Evolutionary conservation across 148 eudicot species (phyloP), one percentile per base, ranked within the genome.

Genomic region (Chenopodium berlandieri): DNA sequence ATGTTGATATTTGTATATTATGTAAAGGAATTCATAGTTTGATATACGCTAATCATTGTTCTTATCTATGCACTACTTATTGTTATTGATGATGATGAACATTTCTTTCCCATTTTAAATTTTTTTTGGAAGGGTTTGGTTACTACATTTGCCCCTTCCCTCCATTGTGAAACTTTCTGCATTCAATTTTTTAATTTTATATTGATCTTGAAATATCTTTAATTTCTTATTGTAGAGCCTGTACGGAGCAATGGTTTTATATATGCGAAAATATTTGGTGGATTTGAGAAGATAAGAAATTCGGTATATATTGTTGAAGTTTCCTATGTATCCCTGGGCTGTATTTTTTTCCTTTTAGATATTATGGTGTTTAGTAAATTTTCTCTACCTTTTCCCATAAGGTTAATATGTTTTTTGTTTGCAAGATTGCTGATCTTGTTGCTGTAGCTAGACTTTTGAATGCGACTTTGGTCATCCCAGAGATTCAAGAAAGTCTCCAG

Each of bases 391-490:
- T 69, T 70, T 68, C 25, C 10, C 7, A n/a, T 75, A 16, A 4
- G 13, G 56, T 11, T 73, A 75, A 37, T 37, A 46, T 63, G 62
- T 60, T 76, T 77, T 73, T 85, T 63, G 78, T 88, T 88, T 88
- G 74, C 73, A 89, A 96, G 99, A 96, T 96, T 80, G 89, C 93
- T 81, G 99, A 96, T 90, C 95, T 96, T 81, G 99, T 96, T 82
- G 83, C 92, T 70, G 83, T 96, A 81, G 76, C 98, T 70, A 91
- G 99, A 86, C 94, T 96, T 76, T 88, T 96, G 64, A 96, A 96
- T 88, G 99, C 99, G 75, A 96, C 99, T 54, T 92, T 96, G 84
- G 95, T 96, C 76, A 89, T 96, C 74, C 99, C 99, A 17, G 99
- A 96, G 87, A 85, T 96, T 88, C 98, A 96, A 90, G 91, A 92